phyloP scores from a whole-genome alignment of 2,329 filamentous ascomycete species.

The Periconia sp. region DNA sequence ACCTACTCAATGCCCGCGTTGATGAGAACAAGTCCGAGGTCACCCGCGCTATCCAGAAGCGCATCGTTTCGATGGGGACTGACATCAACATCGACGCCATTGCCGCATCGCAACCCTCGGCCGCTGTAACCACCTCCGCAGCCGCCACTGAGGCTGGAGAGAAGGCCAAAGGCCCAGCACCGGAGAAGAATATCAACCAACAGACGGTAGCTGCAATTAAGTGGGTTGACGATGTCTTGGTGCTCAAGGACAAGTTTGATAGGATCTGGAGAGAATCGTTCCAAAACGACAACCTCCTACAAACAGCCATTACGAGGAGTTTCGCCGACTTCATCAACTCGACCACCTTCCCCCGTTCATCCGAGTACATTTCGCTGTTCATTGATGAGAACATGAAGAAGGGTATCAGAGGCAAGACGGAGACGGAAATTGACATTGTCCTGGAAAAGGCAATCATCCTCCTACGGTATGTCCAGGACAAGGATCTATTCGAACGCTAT shows the following conservation, averaged over 20 bases:
- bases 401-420: constrained; percentile 90
- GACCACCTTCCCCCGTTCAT: constrained; percentile 71
- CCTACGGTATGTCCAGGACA: constrained; percentile 86
- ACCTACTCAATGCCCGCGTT: constrained; percentile 77
- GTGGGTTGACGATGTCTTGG: constrained; percentile 92
- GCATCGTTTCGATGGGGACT: constrained; percentile 78
- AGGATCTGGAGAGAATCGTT: constrained; percentile 77
- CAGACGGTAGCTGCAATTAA: constrained; percentile 87
- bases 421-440: constrained; percentile 81
- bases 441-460: constrained; percentile 89
- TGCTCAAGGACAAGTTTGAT: constrained; percentile 89
- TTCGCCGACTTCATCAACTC: constrained; percentile 93
- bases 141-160: constrained; percentile 56
- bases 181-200: constrained; percentile 67
- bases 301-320: constrained; percentile 82
- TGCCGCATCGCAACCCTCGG: constrained; percentile 63
- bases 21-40: constrained; percentile 75
- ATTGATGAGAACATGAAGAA: constrained; percentile 97
- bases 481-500: constrained; percentile 94
- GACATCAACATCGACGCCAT: constrained; percentile 77
- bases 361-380: constrained; percentile 93
- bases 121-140: constrained; percentile 51
- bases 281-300: constrained; percentile 73
- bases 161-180: constrained; percentile 51
- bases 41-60: constrained; percentile 71